These are phyloP conservation scores for Hemerocallis citrina DNA, from an alignment of 106 monocot genomes.

Conservation along the genomic window DNA sequence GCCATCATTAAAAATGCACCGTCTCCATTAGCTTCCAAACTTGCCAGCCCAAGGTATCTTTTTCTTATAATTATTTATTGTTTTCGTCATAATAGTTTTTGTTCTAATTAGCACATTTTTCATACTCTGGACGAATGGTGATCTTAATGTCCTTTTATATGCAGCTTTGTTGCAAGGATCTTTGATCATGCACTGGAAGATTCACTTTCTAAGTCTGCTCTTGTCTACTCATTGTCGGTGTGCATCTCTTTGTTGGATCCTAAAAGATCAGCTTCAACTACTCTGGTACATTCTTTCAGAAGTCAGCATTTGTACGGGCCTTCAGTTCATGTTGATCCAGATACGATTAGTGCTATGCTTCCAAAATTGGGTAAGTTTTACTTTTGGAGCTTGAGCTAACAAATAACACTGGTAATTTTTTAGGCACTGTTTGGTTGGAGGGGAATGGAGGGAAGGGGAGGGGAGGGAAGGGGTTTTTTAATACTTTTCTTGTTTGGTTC, in stretches of 20 bases:
- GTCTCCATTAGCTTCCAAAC: conserved; percentile 43
- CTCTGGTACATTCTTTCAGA: conserved; percentile 32
- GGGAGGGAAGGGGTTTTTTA: too few species aligned
- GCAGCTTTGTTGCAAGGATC: conserved; percentile 51
- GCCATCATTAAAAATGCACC: conserved; percentile 66
- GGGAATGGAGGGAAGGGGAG: too few species aligned
- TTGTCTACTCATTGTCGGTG: conserved; percentile 48
- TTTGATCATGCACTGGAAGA: conserved; percentile 44
- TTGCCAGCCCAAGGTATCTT: conserved; percentile 45
- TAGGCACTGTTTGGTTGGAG: too few species aligned
- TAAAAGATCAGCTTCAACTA: conserved; percentile 39
- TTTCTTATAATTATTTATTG: background rate
- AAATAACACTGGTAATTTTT: too few species aligned
- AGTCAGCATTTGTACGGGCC: conserved; percentile 43
- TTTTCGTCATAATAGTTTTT: background rate
- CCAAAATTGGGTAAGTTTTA: conserved; percentile 38
- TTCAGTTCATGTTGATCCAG: conserved; percentile 30
- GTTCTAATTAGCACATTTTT: too few species aligned
- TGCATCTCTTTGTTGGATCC: conserved; percentile 59
- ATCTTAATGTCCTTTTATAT: background rate
- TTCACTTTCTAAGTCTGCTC: conserved; percentile 34
- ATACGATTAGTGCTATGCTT: conserved; percentile 45
- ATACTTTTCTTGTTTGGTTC: too few species aligned
- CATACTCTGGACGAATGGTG: background rate
- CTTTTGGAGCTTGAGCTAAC: too few species aligned